Evolutionary conservation across 2,329 filamentous ascomycete genomes (phyloP).

Genomic region (Aureobasidium leucospermi): DNA sequence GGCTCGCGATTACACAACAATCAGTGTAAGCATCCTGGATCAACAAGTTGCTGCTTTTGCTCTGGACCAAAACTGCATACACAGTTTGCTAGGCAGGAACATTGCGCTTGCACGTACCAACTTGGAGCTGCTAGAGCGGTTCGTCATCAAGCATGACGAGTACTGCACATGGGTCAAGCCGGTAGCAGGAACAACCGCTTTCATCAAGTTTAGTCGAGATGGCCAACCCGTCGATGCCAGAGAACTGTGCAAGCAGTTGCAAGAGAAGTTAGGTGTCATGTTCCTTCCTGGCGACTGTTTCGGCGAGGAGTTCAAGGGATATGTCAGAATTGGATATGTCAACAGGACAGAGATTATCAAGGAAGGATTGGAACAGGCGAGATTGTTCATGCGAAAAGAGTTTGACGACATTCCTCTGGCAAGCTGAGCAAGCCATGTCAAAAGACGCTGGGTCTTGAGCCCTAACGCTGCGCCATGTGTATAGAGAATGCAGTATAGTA

Average conservation of each 20-base stretch:
- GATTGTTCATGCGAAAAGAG: conserved; percentile 49
- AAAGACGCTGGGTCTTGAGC: not conserved
- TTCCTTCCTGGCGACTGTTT: conserved; percentile 68
- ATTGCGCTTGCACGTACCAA: conserved; percentile 62
- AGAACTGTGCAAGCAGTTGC: conserved; percentile 61
- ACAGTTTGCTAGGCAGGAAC: conserved; percentile 56
- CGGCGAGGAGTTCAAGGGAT: conserved; percentile 66
- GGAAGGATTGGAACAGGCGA: conserved; percentile 53
- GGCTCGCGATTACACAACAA: conserved; percentile 76
- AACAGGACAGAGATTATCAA: conserved; percentile 62
- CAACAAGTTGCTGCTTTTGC: conserved; percentile 72
- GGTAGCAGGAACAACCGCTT: conserved; percentile 70
- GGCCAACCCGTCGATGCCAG: conserved; percentile 62
- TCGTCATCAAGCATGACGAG: conserved; percentile 57
- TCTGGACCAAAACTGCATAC: conserved; percentile 57
- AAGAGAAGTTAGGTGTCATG: conserved; percentile 64
- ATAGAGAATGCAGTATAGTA: not conserved
- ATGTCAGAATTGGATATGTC: conserved; percentile 70
- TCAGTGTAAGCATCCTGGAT: conserved; percentile 76
- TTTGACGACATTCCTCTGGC: conserved; percentile 43
- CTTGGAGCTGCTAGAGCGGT: conserved; percentile 56
- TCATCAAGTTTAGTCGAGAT: conserved; percentile 60
- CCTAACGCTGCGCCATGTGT: not conserved
- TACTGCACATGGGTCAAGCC: conserved; percentile 66
- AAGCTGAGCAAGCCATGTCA: not conserved